Evolutionary conservation across 352 stramenopile species (phyloP), one percentile per base, ranked within the genome.

Genomic region (Elongisporangium prolatum): DNA sequence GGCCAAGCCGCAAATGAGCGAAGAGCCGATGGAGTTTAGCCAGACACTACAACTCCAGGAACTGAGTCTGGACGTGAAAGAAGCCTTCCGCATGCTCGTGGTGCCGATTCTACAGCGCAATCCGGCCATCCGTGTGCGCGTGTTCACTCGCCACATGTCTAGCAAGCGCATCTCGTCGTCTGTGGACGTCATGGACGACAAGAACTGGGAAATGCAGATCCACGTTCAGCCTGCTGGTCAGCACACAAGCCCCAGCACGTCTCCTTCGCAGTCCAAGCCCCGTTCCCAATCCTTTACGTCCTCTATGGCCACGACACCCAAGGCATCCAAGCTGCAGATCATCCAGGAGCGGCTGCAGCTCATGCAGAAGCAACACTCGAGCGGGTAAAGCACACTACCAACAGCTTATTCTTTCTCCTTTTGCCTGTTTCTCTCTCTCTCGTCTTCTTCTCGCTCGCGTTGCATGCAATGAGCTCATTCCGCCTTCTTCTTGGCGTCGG

Each of bases 401-500:
- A 8, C 21, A 55, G 3, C 52, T 14, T 56, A 11, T n/a, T 17
- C 24, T 13, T 48, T 47, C 3, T 20, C 38, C 37, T 14, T 50
- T 18, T 55, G 20, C n/a, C n/a, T n/a, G n/a, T n/a, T n/a, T n/a
- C n/a, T n/a, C 24, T 8, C 7, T 34, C 24, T 34, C 44, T 54
- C 11, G 5, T 55, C 25, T 48, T 22, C 9, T 21, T 52, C 25
- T 20, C 38, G n/a, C 28, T 47, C 8, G 54, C 48, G 16, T 34
- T 47, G 34, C 16, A 63, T 17, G 54, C 28, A 40, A 25, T 67
- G 55, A 21, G 44, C 59, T 80, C 85, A 94, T 49, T 89, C 74
- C 1, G 82, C 83, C 57, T 94, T 94, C 72, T 94, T 94, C 72
- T 90, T 91, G 47, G 82, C 84, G 16, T 94, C 84, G 6, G 84